Percentiles rank a stretch among this genome's conserved stretches.
Evolutionary conservation across 192 early-diverging fungal species (phyloP).

Genomic region (Umbelopsis ramanniana): DNA sequence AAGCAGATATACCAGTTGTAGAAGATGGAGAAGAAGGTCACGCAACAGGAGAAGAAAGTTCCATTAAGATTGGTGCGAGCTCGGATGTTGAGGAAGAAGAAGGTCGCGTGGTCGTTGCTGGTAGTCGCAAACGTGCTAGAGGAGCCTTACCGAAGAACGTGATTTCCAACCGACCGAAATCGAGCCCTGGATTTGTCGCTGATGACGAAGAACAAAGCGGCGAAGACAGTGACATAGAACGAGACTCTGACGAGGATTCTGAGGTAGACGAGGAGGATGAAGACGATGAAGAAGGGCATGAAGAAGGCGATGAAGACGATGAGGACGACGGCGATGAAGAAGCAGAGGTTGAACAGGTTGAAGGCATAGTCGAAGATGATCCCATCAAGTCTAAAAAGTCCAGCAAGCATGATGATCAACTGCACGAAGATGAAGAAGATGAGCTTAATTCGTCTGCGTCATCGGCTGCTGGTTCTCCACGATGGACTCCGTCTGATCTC

Average conservation of each 20-base stretch:
- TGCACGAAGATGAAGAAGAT: constrained; percentile 34
- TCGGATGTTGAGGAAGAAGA: constrained; percentile 17
- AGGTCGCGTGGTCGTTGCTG: constrained; percentile 17
- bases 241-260: constrained; percentile 20
- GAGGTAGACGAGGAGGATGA: constrained; percentile 13
- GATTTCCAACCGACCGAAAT: constrained; percentile 7
- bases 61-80: constrained; percentile 8
- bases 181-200: constrained; percentile 8
- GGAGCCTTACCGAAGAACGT: constrained; percentile 1
- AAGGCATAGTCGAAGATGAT: neutral
- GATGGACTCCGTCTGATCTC: constrained; percentile 1
- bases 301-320: neutral
- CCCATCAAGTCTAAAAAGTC: neutral
- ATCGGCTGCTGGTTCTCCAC: constrained; percentile 23
- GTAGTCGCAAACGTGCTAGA: constrained; percentile 27
- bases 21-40: constrained; percentile 18
- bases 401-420: neutral
- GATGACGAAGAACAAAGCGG: constrained; percentile 20
- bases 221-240: neutral
- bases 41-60: constrained; percentile 14
- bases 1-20: constrained; percentile 16
- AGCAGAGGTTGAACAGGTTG: constrained; percentile 8
- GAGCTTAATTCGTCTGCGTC: constrained; percentile 36
- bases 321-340: neutral
- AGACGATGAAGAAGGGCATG: constrained; percentile 1